Conservation (phyloP, 2,329 filamentous ascomycete genomes). For the Paracoccidioides lutzii region DNA sequence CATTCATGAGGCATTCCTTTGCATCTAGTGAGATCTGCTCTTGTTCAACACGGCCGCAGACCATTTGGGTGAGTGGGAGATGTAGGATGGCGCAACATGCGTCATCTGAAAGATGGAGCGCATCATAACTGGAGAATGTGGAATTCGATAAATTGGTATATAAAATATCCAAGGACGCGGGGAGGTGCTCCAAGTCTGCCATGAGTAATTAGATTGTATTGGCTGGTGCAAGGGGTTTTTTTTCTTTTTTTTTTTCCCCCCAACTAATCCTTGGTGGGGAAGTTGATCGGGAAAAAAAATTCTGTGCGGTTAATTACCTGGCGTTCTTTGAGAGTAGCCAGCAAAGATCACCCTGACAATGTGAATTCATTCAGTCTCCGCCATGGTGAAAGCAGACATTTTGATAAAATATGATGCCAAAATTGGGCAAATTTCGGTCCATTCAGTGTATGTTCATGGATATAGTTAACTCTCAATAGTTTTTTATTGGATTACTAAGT, state of each 20-base stretch:
- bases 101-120: slow-evolving; percentile 22
- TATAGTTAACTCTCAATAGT: too few species aligned
- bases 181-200: neutral
- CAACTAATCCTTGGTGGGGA: too few species aligned
- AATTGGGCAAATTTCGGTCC: too few species aligned
- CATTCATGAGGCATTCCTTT: neutral
- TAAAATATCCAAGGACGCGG: slow-evolving; percentile 21
- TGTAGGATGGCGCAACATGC: slow-evolving; percentile 22
- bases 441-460: too few species aligned
- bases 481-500: too few species aligned
- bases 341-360: too few species aligned
- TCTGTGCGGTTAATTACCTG: too few species aligned
- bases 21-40: neutral
- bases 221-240: neutral
- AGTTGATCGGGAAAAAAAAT: too few species aligned
- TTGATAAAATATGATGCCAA: too few species aligned
- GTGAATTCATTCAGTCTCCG: too few species aligned
- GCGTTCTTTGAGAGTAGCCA: too few species aligned
- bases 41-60: neutral
- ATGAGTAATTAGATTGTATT: neutral
- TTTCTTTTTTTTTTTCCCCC: neutral
- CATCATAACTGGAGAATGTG: slow-evolving; percentile 21
- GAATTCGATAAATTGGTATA: slow-evolving; percentile 16
- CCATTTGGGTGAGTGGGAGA: slow-evolving; percentile 9
- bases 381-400: too few species aligned